These are phyloP conservation scores for Phialophora verrucosa DNA, from an alignment of 2,329 filamentous ascomycete species.

Conservation along the genomic window DNA sequence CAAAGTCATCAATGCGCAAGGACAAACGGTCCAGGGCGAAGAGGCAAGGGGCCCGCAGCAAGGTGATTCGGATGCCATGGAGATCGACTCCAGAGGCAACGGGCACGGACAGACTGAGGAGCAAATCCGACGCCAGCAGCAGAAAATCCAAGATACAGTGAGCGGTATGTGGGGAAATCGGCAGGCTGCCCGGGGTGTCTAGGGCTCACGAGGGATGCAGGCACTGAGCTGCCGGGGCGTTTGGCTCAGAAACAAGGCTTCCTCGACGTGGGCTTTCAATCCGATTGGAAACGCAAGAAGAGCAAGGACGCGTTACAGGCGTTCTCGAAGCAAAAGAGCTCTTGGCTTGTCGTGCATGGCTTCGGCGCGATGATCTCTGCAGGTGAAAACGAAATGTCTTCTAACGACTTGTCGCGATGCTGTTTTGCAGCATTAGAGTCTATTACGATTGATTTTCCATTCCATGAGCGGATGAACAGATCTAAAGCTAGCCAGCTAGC, in stretches of 20 bases:
- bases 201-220: not conserved
- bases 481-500: not conserved
- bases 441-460: not conserved
- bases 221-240: not conserved
- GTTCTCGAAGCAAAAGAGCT: not conserved
- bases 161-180: slow-evolving; percentile 60
- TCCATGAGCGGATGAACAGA: not conserved
- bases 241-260: not conserved
- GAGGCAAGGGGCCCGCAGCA: slow-evolving; percentile 42
- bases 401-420: not conserved
- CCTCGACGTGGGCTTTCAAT: not conserved
- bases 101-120: slow-evolving; percentile 66
- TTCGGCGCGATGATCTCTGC: not conserved
- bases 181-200: slow-evolving; percentile 13
- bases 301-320: not conserved
- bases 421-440: not conserved
- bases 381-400: not conserved
- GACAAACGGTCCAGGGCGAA: slow-evolving; percentile 37
- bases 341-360: not conserved
- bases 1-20: slow-evolving; percentile 49
- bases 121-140: slow-evolving; percentile 66
- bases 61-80: slow-evolving; percentile 50
- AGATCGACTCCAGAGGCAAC: slow-evolving; percentile 64
- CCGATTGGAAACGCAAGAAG: not conserved
- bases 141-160: slow-evolving; percentile 64